Evolutionary conservation across 352 stramenopile species (phyloP).

Genomic region (Vaucheria bursata): DNA sequence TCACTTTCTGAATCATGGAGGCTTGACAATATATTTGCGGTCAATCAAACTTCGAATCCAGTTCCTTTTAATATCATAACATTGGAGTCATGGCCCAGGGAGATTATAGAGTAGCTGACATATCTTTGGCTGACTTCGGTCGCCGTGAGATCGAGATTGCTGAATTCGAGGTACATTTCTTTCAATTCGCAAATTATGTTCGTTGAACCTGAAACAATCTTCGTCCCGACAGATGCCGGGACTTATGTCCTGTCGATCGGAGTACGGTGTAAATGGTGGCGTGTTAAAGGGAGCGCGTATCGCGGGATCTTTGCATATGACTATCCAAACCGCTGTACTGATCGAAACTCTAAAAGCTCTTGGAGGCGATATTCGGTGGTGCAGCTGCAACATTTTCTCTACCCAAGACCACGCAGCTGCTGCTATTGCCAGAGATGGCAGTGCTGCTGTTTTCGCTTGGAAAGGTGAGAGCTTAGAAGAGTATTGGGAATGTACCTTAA

Average conservation of each 20-base stretch:
- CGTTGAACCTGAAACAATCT: slow-evolving; percentile 98
- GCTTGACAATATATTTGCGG: too few relatives aligned
- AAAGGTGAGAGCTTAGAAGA: slow-evolving; percentile 95
- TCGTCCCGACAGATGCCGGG: slow-evolving; percentile 96
- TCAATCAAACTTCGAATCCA: too few relatives aligned
- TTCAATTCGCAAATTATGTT: too few relatives aligned
- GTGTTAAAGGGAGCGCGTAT: slow-evolving; percentile 72
- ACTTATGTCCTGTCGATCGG: slow-evolving; percentile 87
- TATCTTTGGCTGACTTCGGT: slow-evolving; percentile 94
- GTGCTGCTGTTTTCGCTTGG: slow-evolving; percentile 93
- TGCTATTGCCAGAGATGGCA: slow-evolving; percentile 86
- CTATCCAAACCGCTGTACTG: slow-evolving; percentile 96
- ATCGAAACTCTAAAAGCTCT: slow-evolving; percentile 95
- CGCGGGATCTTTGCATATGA: slow-evolving; percentile 97
- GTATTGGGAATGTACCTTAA: slow-evolving; percentile 98
- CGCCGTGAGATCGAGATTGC: slow-evolving; percentile 96
- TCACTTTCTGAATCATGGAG: too few relatives aligned
- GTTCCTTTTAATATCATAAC: too few relatives aligned
- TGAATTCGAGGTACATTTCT: slow-evolving; percentile 62
- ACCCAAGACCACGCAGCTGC: slow-evolving; percentile 96
- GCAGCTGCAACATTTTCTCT: slow-evolving; percentile 99
- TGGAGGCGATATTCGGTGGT: slow-evolving; percentile 93
- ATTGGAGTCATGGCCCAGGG: slow-evolving; percentile 67
- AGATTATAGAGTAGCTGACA: slow-evolving; percentile 84
- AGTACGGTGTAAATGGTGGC: slow-evolving; percentile 67